phyloP scores from a whole-genome alignment of 306 rosid genomes.

The Castanea mollissima region DNA sequence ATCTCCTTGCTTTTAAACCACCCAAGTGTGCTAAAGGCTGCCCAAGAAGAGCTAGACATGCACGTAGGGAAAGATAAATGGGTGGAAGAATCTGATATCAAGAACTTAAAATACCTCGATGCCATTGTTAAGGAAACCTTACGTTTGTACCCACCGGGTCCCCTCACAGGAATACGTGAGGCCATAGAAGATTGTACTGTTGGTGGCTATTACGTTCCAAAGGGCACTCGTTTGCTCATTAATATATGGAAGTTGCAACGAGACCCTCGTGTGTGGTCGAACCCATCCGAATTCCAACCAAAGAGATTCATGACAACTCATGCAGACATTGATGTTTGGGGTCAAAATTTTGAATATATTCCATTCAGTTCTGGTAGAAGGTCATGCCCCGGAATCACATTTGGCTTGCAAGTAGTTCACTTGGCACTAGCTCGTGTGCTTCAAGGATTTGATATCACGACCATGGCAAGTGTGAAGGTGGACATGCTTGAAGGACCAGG shows the following conservation, averaged over 20 bases:
- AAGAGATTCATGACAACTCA: conserved; percentile 27
- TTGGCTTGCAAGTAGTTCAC: conserved; percentile 25
- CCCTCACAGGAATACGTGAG: conserved; percentile 32
- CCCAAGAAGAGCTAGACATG: conserved; percentile 32
- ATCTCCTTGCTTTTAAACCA: conserved; percentile 28
- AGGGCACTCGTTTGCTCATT: conserved; percentile 33
- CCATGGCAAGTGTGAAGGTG: neutral
- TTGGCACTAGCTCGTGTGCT: conserved; percentile 30
- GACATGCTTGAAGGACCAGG: conserved; percentile 39
- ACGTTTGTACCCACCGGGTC: conserved; percentile 31
- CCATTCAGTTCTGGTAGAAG: conserved; percentile 37
- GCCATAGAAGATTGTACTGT: conserved; percentile 39
- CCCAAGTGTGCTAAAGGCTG: conserved; percentile 20
- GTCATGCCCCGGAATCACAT: conserved; percentile 28
- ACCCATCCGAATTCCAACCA: conserved; percentile 28
- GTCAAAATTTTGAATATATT: conserved; percentile 22
- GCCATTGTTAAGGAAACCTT: conserved; percentile 36
- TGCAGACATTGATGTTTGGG: neutral
- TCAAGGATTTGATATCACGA: conserved; percentile 30
- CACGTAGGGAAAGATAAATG: conserved; percentile 27
- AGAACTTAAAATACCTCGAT: conserved; percentile 25
- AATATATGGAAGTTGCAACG: conserved; percentile 39
- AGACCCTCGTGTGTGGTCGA: conserved; percentile 29
- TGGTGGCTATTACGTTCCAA: conserved; percentile 6
- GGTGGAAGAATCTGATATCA: conserved; percentile 38